A percentile compares a stretch with the other conserved stretches of the same genome.
phyloP scores from a whole-genome alignment of 2,329 filamentous ascomycete genomes.

The Diaporthe velutina region DNA sequence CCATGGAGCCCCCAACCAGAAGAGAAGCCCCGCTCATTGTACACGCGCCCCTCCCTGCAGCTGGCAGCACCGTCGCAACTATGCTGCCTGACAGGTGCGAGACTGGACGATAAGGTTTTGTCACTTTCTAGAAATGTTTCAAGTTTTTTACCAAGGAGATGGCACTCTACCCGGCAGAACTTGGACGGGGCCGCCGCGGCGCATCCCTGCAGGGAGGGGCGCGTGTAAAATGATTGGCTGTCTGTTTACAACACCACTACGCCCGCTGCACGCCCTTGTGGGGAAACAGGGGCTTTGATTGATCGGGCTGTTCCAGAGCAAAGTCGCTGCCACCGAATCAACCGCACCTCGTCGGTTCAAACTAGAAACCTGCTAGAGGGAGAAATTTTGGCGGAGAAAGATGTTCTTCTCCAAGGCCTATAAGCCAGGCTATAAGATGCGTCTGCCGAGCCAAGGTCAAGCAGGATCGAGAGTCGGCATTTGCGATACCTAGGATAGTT shows the following conservation, averaged over 20 bases:
- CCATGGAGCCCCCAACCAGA: not conserved
- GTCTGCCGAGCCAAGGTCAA: not conserved
- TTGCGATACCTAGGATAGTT: not conserved
- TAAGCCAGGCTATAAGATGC: conserved; percentile 1
- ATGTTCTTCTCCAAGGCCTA: not conserved
- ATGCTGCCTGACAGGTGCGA: not conserved
- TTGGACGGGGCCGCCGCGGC: conserved; percentile 21
- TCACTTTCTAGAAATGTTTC: conserved; percentile 20
- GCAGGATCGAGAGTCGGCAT: not conserved
- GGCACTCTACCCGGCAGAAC: not conserved
- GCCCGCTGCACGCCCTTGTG: conserved; percentile 11
- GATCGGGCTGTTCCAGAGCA: not conserved
- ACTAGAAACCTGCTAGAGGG: conserved; percentile 10
- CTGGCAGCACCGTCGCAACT: conserved; percentile 28
- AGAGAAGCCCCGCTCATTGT: not conserved
- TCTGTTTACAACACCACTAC: not conserved
- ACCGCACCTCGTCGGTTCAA: not conserved
- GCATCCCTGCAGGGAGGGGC: conserved; percentile 11
- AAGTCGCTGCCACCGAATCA: conserved; percentile 13
- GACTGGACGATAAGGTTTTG: conserved; percentile 38
- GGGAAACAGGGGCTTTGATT: conserved; percentile 11
- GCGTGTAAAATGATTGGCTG: conserved; percentile 39
- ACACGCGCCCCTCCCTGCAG: not conserved
- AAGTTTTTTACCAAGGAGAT: not conserved
- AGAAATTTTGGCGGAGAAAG: not conserved